A percentile compares a stretch with the other conserved stretches of the same genome.
Conservation (phyloP, 1,284 basidiomycete species). For the Takashimella tepidaria region DNA sequence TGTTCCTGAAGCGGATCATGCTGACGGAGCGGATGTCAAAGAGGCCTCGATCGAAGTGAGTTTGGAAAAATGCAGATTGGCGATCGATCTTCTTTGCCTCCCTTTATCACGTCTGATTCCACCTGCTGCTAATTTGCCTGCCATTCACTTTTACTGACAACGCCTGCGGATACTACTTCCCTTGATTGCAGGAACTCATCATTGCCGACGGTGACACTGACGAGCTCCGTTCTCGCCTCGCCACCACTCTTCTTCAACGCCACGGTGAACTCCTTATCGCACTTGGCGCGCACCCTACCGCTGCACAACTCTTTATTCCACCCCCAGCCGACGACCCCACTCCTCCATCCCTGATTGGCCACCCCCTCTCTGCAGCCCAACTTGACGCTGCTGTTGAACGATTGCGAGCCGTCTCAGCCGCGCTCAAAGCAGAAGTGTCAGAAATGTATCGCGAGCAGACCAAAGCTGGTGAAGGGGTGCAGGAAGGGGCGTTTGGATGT, state of each 20-base stretch:
- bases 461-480: neutral
- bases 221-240: conserved; percentile 32
- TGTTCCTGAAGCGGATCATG: neutral
- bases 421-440: conserved; percentile 34
- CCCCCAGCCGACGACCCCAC: conserved; percentile 10
- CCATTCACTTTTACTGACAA: neutral
- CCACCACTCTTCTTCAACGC: conserved; percentile 29
- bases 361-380: conserved; percentile 14
- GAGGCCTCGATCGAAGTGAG: conserved; percentile 34
- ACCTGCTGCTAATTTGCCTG: too few relatives aligned
- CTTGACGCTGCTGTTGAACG: conserved; percentile 27
- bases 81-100: too few relatives aligned
- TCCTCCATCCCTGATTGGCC: conserved; percentile 17
- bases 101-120: too few relatives aligned
- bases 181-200: conserved; percentile 27
- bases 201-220: conserved; percentile 23
- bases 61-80: neutral
- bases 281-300: conserved; percentile 39
- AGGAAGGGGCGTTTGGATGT: conserved; percentile 25
- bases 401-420: conserved; percentile 20
- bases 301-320: conserved; percentile 21
- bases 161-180: neutral
- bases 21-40: neutral
- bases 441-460: conserved; percentile 34
- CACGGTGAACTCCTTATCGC: conserved; percentile 43